Evolutionary conservation across 2,329 filamentous ascomycete species (phyloP), one percentile per base, ranked within the genome.

Genomic region (Pseudogymnoascus sp.): DNA sequence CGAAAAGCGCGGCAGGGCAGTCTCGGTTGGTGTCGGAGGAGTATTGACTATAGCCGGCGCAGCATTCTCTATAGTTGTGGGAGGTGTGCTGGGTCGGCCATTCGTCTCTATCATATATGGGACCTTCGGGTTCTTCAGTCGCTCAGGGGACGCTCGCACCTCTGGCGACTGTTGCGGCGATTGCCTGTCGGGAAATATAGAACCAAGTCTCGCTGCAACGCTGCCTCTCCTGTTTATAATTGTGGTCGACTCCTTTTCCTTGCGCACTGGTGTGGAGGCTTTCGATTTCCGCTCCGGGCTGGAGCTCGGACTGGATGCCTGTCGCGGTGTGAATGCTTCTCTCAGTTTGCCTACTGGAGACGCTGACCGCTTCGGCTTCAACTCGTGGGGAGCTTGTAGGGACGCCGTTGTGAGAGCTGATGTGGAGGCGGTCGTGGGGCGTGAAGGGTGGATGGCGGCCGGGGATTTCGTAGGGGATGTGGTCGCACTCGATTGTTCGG

Each of bases 271-370:
- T 16, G 56, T 65, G 18, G 44, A 31, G 38, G 63, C 67, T 59
- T 65, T 67, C 47, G 67, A 60, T 63, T 71, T 70, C 21, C 74
- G 71, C 64, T 81, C 79, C 33, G 77, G 78, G 67, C 78, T 82
- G 64, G 77, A 75, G 65, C 76, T 78, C 25, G 77, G 72, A 64
- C 76, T 79, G 28, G 74, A 70, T 65, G 70, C 76, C 40, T 67
- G 67, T 44, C 66, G 66, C 21, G 80, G 77, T 64, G 77, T 83
- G 70, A 94, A 91, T 11, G 87, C 88, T 71, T 87, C 86, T 73
- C 84, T 88, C 65, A 93, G 78, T 70, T 86, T 90, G 70, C 85
- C 84, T 61, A 83, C 85, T 10, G 89, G 88, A 8, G 91, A 92
- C 18, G 83, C 80, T 23, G 85, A 85, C 65, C 88, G 83, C 68